A percentile compares a stretch with the other conserved stretches of the same genome.
phyloP scores from a whole-genome alignment of 2,329 filamentous ascomycete genomes.

The Bimuria novae-zelandiae region DNA sequence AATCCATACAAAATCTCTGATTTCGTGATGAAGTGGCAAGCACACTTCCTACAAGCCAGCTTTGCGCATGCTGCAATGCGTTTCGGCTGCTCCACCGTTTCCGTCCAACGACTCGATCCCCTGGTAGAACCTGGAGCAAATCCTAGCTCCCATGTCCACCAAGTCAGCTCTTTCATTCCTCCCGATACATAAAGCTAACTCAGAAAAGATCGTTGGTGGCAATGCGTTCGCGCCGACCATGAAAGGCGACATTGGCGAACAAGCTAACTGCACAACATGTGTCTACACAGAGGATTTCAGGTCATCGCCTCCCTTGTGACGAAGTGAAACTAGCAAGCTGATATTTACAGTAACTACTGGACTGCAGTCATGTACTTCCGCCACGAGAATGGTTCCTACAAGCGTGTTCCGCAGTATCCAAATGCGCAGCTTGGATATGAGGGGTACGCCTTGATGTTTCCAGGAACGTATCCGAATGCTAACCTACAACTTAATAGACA shows the following conservation, averaged over 20 bases:
- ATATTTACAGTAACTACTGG: slow-evolving; percentile 27
- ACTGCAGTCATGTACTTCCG: slow-evolving; percentile 26
- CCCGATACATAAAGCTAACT: not conserved
- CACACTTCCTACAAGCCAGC: not conserved
- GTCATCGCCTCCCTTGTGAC: too few species aligned
- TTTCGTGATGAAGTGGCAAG: not conserved
- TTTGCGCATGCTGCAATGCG: slow-evolving; percentile 13
- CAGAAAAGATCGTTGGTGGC: slow-evolving; percentile 13
- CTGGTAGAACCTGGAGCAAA: slow-evolving; percentile 18
- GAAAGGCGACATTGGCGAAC: slow-evolving; percentile 22
- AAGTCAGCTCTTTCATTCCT: not conserved
- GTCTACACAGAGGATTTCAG: slow-evolving; percentile 20
- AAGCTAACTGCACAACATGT: slow-evolving; percentile 22
- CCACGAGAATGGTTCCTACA: slow-evolving; percentile 21
- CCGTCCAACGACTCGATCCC: slow-evolving; percentile 15
- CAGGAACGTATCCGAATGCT: not conserved
- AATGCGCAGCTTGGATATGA: slow-evolving; percentile 26
- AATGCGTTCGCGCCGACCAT: slow-evolving; percentile 22
- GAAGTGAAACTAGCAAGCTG: too few species aligned
- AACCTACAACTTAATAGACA: slow-evolving; percentile 10
- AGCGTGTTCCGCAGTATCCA: slow-evolving; percentile 26
- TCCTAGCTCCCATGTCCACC: slow-evolving; percentile 17
- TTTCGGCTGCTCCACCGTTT: slow-evolving; percentile 15
- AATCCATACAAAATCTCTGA: not conserved
- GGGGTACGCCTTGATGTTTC: slow-evolving; percentile 3